Evolutionary conservation across 2,329 filamentous ascomycete species (phyloP), one percentile per base, ranked within the genome.

Genomic region (Ceratocystiopsis brevicomis): DNA sequence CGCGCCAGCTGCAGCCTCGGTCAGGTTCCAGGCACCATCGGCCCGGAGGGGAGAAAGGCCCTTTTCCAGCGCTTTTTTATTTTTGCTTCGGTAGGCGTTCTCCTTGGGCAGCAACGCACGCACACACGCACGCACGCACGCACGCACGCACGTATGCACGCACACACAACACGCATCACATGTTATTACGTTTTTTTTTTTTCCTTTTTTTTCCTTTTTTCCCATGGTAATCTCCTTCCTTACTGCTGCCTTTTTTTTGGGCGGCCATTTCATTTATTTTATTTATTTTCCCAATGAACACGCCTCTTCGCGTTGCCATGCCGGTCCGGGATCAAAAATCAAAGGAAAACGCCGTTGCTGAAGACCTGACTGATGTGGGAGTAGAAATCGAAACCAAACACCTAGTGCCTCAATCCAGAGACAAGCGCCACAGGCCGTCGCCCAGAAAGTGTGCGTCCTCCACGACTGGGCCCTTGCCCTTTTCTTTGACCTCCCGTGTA

Each of bases 391-490:
- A 10, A 25, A 19, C 30, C 11, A 3, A 39, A 39, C n/a, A 15
- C 6, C 25, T 10, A 9, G 25, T 10, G 25, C 16, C 30, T 21
- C 16, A 73, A n/a, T 73, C 67, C 17, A 66, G 59, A 19, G 52
- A 56, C 48, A 93, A 58, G 53, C 70, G 82, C 90, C 90, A 98
- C 53, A 98, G 64, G 16, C 88, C 90, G 66, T 98, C 90, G 0
- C 90, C 90, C 43, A 96, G 59, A 64, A 80, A 96, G 69, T 98
- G 90, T 32, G 84, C 84, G 48, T 86, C 81, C 65, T 96, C 88
- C 52, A 96, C 83, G 15, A 87, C 90, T 6, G 87, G 82, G 0
- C 90, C 90, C 66, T 96, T 96, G 51, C 85, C 86, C 65, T 88
- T 88, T 51, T 76, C 78, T 72, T 90, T 94, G 59, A 94, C 87